phyloP scores from a whole-genome alignment of 768 basidiomycete species.

The Tylopilus intermedius region DNA sequence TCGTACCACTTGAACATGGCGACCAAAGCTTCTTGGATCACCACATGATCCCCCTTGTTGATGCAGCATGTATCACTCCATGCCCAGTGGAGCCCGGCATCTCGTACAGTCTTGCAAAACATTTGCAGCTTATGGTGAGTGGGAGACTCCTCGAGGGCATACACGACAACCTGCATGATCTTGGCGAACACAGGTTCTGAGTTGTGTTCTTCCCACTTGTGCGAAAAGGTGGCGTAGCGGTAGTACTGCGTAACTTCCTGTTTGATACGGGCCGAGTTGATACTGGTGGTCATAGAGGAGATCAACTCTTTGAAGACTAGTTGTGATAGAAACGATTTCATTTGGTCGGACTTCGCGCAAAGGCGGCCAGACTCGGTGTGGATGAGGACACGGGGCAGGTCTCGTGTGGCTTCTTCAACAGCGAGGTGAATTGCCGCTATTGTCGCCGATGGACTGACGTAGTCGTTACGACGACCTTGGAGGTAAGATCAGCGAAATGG shows the following conservation, averaged over 20 bases:
- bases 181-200: slow-evolving; percentile 5
- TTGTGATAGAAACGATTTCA: slow-evolving; percentile 1
- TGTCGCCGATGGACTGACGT: neutral
- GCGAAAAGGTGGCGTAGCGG: slow-evolving; percentile 10
- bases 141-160: slow-evolving; percentile 7
- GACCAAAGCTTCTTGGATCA: slow-evolving; percentile 5
- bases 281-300: slow-evolving; percentile 9
- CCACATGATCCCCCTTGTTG: slow-evolving; percentile 1
- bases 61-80: slow-evolving; percentile 16
- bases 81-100: slow-evolving; percentile 4
- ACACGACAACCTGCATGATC: slow-evolving; percentile 1
- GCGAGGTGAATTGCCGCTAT: neutral
- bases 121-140: slow-evolving; percentile 2
- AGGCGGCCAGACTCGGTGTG: slow-evolving; percentile 9
- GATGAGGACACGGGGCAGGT: slow-evolving; percentile 8
- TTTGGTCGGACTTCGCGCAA: slow-evolving; percentile 1
- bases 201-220: slow-evolving; percentile 7
- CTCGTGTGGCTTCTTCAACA: slow-evolving; percentile 3
- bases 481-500: neutral
- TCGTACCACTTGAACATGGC: slow-evolving; percentile 10
- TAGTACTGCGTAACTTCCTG: slow-evolving; percentile 4
- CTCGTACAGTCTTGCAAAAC: slow-evolving; percentile 6
- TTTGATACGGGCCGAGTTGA: slow-evolving; percentile 3
- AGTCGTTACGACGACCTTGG: neutral
- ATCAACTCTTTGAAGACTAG: slow-evolving; percentile 8